Percentiles rank a stretch among this genome's conserved stretches.
Conservation (phyloP, 2,329 filamentous ascomycete species). For the Podosphaera xanthii region DNA sequence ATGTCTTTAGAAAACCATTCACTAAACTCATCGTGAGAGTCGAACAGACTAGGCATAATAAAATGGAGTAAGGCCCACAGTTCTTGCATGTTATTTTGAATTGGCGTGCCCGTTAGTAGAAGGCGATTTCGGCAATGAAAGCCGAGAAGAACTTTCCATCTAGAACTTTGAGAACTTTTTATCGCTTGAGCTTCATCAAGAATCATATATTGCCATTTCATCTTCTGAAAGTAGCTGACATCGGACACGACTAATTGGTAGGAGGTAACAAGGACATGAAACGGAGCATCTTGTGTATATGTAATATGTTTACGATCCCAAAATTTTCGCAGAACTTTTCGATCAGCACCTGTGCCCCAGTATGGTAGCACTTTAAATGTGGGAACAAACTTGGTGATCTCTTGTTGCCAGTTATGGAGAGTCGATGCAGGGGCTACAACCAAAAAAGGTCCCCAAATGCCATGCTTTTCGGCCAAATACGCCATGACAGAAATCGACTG, state of each 20-base stretch:
- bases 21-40: conserved; percentile 78
- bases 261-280: conserved; percentile 89
- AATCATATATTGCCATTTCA: conserved; percentile 99
- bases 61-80: conserved; percentile 95
- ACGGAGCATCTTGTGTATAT: conserved; percentile 78
- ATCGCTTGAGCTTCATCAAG: conserved; percentile 96
- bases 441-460: conserved; percentile 93
- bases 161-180: conserved; percentile 88
- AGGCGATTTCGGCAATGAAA: conserved; percentile 93
- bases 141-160: conserved; percentile 85
- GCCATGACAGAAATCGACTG: conserved; percentile 99
- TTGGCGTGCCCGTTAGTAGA: conserved; percentile 83
- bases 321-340: conserved; percentile 92
- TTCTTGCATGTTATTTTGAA: conserved; percentile 99
- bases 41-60: conserved; percentile 98
- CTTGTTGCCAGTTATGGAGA: conserved; percentile 97
- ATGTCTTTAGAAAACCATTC: conserved; percentile 94
- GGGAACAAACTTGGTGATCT: conserved; percentile 86
- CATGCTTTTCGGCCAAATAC: conserved; percentile 88
- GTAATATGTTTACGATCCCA: conserved; percentile 97
- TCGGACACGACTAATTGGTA: conserved; percentile 95
- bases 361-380: conserved; percentile 89
- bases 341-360: conserved; percentile 84
- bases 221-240: conserved; percentile 94
- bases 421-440: conserved; percentile 93